Conservation (phyloP, 2,329 filamentous ascomycete species). For the Diaporthe australafricana region DNA sequence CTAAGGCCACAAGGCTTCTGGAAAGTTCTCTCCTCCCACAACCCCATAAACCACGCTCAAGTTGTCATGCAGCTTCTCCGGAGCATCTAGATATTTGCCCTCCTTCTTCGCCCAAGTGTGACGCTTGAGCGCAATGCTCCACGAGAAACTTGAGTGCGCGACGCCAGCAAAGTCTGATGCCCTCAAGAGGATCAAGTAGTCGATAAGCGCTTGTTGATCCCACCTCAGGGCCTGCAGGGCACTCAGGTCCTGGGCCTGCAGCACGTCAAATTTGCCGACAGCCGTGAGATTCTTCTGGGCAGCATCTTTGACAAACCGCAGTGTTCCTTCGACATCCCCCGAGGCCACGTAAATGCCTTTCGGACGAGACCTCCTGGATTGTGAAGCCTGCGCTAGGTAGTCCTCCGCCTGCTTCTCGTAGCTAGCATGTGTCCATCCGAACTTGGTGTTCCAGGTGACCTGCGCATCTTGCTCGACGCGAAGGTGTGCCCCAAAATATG, state of each 20-base stretch:
- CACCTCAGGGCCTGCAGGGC: background rate
- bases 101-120: slow-evolving; percentile 1
- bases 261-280: slow-evolving; percentile 13
- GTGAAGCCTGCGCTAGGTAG: slow-evolving; percentile 12
- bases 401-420: slow-evolving; percentile 28
- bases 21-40: slow-evolving; percentile 5
- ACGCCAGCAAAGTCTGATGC: slow-evolving; percentile 29
- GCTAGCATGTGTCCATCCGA: slow-evolving; percentile 21
- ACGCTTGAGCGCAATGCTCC: slow-evolving; percentile 31
- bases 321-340: slow-evolving; percentile 22
- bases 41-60: slow-evolving; percentile 29
- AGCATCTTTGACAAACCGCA: slow-evolving; percentile 19
- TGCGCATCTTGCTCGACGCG: slow-evolving; percentile 16
- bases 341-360: slow-evolving; percentile 30
- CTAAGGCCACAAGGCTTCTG: slow-evolving; percentile 21
- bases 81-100: slow-evolving; percentile 10
- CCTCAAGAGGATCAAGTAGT: slow-evolving; percentile 29
- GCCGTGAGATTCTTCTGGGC: slow-evolving; percentile 13
- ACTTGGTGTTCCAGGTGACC: slow-evolving; percentile 5
- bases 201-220: slow-evolving; percentile 30
- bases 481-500: slow-evolving; percentile 29
- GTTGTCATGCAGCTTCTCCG: slow-evolving; percentile 22
- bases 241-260: background rate
- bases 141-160: slow-evolving; percentile 32
- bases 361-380: slow-evolving; percentile 1